phyloP scores from a whole-genome alignment of 768 basidiomycete species.

The Boletellus ananas region DNA sequence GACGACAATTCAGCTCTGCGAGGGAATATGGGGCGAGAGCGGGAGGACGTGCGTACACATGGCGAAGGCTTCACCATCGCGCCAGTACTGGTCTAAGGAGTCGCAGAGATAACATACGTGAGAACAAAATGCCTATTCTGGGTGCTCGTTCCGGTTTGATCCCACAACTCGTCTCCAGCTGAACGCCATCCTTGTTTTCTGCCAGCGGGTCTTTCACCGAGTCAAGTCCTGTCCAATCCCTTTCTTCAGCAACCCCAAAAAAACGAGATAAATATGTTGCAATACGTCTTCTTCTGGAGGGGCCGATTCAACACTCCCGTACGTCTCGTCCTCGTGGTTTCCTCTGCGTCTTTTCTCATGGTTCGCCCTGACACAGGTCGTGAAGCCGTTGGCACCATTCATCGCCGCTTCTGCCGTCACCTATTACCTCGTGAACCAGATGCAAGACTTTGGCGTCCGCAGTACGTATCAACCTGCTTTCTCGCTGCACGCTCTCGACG shows the following conservation, averaged over 20 bases:
- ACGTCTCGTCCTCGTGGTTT: constrained; percentile 6
- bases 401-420: constrained; percentile 61
- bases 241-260: background rate
- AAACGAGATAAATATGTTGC: constrained; percentile 15
- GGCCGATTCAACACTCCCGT: constrained; percentile 28
- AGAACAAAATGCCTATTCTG: constrained; percentile 16
- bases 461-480: constrained; percentile 46
- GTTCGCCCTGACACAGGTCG: constrained; percentile 49
- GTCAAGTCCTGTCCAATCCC: constrained; percentile 2
- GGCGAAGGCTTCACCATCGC: background rate
- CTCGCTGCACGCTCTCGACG: background rate
- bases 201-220: background rate
- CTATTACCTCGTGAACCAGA: constrained; percentile 60
- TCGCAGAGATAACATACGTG: constrained; percentile 19
- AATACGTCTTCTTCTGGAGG: constrained; percentile 26
- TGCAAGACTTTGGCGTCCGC: constrained; percentile 66
- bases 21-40: background rate
- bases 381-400: constrained; percentile 80
- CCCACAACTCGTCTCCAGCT: background rate
- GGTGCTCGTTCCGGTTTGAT: constrained; percentile 20
- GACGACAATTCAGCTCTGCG: background rate
- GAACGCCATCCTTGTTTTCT: background rate
- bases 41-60: background rate
- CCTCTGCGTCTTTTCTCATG: constrained; percentile 4
- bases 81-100: too few species aligned